These are phyloP conservation scores for Nigrospora oryzae DNA, from an alignment of 2,329 filamentous ascomycete species.

Conservation along the genomic window DNA sequence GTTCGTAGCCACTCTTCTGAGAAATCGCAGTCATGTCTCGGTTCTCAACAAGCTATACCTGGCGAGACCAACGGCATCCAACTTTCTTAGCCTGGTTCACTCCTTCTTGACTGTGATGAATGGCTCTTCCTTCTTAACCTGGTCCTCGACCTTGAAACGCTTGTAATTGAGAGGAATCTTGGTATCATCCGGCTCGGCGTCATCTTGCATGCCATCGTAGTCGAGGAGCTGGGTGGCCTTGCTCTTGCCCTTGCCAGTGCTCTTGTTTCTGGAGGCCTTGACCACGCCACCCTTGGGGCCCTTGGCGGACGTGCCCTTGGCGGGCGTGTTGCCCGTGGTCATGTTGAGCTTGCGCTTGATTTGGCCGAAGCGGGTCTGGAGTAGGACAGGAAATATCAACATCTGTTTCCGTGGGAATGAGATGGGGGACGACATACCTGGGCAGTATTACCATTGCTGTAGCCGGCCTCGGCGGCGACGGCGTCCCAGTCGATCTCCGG, in stretches of 20 bases:
- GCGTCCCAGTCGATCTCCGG: constrained; percentile 38
- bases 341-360: constrained; percentile 38
- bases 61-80: no score
- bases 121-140: neutral
- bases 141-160: neutral
- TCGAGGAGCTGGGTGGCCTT: neutral
- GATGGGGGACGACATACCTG: constrained; percentile 23
- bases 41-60: no score
- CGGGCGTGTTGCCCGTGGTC: constrained; percentile 3
- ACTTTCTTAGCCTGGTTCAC: no score
- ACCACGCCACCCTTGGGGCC: constrained; percentile 31
- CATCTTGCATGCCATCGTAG: neutral
- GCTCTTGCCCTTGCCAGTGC: neutral
- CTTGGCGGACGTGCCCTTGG: neutral
- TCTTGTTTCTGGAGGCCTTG: constrained; percentile 12
- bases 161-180: neutral
- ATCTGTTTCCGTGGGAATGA: no score
- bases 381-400: neutral
- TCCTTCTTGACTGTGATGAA: no score
- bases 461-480: constrained; percentile 31
- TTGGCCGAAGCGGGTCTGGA: constrained; percentile 37
- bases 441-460: constrained; percentile 37
- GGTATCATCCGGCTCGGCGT: neutral
- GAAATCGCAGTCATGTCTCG: no score
- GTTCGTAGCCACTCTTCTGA: no score